phyloP scores from a whole-genome alignment of 495 filamentous ascomycete genomes.

The Penicillium paradoxum region DNA sequence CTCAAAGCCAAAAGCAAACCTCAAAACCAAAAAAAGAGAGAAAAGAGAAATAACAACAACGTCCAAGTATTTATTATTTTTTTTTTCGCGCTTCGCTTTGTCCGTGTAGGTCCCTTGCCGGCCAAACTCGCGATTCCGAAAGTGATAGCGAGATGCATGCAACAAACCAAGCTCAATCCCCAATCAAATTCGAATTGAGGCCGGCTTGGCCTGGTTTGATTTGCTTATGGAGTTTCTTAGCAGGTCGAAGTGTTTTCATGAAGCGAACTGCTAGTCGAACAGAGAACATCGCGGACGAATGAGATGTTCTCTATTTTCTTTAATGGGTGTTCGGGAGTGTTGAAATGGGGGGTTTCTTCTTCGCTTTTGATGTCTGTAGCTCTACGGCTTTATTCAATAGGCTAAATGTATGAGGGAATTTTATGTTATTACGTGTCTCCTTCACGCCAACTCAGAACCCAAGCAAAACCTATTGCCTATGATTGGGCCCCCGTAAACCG shows the following conservation, averaged over 20 bases:
- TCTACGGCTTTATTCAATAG: not conserved
- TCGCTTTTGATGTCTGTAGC: not conserved
- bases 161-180: not conserved
- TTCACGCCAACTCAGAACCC: no score
- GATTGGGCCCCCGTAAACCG: no score
- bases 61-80: not conserved
- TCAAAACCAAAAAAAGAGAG: not conserved
- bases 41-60: not conserved
- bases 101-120: not conserved
- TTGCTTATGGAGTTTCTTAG: constrained; percentile 5
- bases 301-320: not conserved
- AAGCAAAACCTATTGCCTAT: no score
- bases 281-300: not conserved
- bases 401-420: not conserved
- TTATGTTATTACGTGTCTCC: not conserved
- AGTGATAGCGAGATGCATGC: constrained; percentile 4
- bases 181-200: not conserved
- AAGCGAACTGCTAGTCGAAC: not conserved
- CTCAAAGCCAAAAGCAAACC: not conserved
- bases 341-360: not conserved
- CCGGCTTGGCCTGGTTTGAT: not conserved
- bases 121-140: not conserved
- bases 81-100: not conserved
- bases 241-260: not conserved
- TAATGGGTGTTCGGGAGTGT: constrained; percentile 1